These are phyloP conservation scores for Nannochloropsis salina DNA, from an alignment of 108 stramenopile genomes.

Conservation along the genomic window DNA sequence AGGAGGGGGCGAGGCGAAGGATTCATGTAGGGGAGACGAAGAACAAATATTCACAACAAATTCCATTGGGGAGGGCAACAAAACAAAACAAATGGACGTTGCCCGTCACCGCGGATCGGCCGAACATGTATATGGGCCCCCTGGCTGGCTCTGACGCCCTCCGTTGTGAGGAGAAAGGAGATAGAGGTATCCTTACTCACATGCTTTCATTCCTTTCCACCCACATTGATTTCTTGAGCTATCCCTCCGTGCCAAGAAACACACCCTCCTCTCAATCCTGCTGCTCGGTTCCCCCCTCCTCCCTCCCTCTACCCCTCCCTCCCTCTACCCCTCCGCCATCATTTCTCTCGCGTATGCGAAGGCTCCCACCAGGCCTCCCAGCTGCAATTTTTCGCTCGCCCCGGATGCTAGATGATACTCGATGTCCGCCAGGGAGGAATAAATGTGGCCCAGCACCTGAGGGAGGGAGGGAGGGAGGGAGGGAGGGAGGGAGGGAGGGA, in stretches of 20 bases:
- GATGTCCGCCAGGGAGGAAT: constrained; percentile 20
- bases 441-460: constrained; percentile 30
- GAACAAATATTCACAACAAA: background rate
- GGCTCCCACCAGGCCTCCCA: constrained; percentile 25
- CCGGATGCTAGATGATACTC: constrained; percentile 47
- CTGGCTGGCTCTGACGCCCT: no score
- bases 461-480: background rate
- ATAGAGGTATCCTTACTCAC: no score
- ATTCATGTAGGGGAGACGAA: background rate
- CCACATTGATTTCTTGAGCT: no score
- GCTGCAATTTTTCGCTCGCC: constrained; percentile 20
- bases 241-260: no score
- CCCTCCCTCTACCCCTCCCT: background rate
- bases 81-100: no score
- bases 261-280: no score
- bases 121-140: no score
- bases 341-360: constrained; percentile 3
- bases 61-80: no score
- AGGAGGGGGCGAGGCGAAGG: background rate
- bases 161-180: no score
- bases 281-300: background rate
- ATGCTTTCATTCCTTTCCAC: no score
- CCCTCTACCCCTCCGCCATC: background rate
- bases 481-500: background rate
- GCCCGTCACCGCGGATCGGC: no score